phyloP scores from a whole-genome alignment of 2,329 filamentous ascomycete species.

The Pyrenophora tritici-repentis region DNA sequence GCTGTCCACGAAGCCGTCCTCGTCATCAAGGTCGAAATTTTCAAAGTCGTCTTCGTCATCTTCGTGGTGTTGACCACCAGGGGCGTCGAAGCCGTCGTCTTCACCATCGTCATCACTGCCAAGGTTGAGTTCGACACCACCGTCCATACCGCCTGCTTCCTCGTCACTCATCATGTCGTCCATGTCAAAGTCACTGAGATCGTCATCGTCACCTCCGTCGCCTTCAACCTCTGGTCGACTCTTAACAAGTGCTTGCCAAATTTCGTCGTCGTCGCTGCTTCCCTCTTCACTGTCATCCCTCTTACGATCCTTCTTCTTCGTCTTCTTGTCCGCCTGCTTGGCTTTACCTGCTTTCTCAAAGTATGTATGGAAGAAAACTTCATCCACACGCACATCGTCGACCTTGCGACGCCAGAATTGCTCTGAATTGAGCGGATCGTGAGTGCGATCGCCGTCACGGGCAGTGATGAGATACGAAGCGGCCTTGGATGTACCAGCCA shows the following conservation, averaged over 20 bases:
- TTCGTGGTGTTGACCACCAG: conserved; percentile 46
- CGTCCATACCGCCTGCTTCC: conserved; percentile 50
- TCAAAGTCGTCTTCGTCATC: conserved; percentile 46
- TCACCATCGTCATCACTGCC: conserved; percentile 55
- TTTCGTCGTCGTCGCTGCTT: conserved; percentile 76
- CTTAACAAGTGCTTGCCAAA: conserved; percentile 88
- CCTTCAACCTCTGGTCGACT: conserved; percentile 78
- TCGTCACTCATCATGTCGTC: conserved; percentile 54
- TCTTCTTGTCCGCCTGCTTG: conserved; percentile 61
- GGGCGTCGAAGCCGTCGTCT: conserved; percentile 39
- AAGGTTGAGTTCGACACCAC: conserved; percentile 50
- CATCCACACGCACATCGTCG: conserved; percentile 86
- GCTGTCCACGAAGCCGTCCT: conserved; percentile 60
- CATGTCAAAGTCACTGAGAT: conserved; percentile 60
- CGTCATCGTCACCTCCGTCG: conserved; percentile 62
- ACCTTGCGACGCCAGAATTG: conserved; percentile 89
- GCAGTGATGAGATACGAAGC: conserved; percentile 65
- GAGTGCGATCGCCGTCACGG: conserved; percentile 62
- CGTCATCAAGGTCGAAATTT: conserved; percentile 55
- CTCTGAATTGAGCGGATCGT: conserved; percentile 78
- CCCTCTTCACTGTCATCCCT: conserved; percentile 54
- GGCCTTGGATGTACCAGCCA: conserved; percentile 66
- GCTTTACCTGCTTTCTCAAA: conserved; percentile 70
- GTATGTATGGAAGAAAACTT: conserved; percentile 98
- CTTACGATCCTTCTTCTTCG: conserved; percentile 55